phyloP scores from a whole-genome alignment of 225 moss, liverwort and hornwort species.

The Marchantia polymorpha region DNA sequence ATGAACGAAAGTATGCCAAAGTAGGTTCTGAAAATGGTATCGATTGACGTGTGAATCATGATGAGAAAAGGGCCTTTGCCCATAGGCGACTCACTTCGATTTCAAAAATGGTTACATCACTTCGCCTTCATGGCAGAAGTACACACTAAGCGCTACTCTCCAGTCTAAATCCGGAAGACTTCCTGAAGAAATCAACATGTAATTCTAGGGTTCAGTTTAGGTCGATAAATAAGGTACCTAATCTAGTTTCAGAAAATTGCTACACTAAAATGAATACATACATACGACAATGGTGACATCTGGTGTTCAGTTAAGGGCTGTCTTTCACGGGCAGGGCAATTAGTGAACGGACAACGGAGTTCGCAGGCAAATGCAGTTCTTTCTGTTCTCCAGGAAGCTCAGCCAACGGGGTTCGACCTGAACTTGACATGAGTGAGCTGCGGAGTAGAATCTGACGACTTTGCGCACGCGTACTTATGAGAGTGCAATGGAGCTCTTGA shows the following conservation, averaged over 20 bases:
- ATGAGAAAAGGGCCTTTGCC: background rate
- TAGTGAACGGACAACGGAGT: too few species aligned
- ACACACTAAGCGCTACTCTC: background rate
- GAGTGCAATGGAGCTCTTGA: background rate
- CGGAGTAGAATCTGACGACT: background rate
- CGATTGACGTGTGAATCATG: too few species aligned
- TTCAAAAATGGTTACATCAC: background rate
- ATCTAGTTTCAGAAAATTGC: background rate
- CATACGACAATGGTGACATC: background rate
- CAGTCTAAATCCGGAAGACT: slow-evolving; percentile 5
- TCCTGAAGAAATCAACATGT: slow-evolving; percentile 10
- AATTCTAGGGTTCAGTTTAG: background rate
- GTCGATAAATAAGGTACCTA: background rate
- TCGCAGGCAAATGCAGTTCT: too few species aligned
- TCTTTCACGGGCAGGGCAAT: too few species aligned
- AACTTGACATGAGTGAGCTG: background rate
- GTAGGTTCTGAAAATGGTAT: too few species aligned
- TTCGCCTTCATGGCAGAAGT: background rate
- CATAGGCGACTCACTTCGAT: background rate
- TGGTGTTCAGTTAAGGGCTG: too few species aligned
- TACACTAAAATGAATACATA: background rate
- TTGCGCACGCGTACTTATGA: background rate
- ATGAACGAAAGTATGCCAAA: too few species aligned
- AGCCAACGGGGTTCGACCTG: background rate
- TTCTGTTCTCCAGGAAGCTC: too few species aligned